phyloP scores from a whole-genome alignment of 1,284 basidiomycete species.

The Athelia sp. region DNA sequence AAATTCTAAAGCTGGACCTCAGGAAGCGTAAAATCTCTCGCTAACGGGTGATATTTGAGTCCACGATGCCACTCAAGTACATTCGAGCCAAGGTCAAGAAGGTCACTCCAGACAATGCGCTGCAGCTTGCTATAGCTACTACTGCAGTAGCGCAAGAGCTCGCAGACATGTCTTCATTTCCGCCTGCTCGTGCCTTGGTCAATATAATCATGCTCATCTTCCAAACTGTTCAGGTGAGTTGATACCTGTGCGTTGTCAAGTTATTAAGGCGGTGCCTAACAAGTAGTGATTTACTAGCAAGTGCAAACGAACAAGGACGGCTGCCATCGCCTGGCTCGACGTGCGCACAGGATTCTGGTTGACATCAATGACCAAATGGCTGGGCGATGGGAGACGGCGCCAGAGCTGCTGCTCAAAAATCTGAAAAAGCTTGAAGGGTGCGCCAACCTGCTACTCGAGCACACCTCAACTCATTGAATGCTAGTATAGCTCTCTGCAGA shows the following conservation, averaged over 20 bases:
- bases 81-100: background rate
- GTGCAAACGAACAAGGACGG: constrained; percentile 32
- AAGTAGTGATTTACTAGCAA: constrained; percentile 1
- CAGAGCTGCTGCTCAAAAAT: constrained; percentile 36
- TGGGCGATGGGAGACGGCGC: constrained; percentile 40
- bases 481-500: constrained; percentile 27
- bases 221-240: constrained; percentile 40
- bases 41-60: too few relatives aligned
- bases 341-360: constrained; percentile 38
- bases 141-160: constrained; percentile 19
- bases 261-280: constrained; percentile 1
- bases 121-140: constrained; percentile 16
- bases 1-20: too few relatives aligned
- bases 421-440: constrained; percentile 40
- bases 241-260: background rate
- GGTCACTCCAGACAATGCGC: constrained; percentile 5
- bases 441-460: constrained; percentile 6
- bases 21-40: too few relatives aligned
- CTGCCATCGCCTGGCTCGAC: constrained; percentile 38
- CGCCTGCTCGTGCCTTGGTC: constrained; percentile 37
- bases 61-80: background rate
- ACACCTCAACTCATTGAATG: background rate
- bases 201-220: constrained; percentile 39
- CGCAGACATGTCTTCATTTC: constrained; percentile 26
- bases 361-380: constrained; percentile 44